Evolutionary conservation across 2,329 filamentous ascomycete species (phyloP), one percentile per base, ranked within the genome.

Genomic region (Colletotrichum costaricense): DNA sequence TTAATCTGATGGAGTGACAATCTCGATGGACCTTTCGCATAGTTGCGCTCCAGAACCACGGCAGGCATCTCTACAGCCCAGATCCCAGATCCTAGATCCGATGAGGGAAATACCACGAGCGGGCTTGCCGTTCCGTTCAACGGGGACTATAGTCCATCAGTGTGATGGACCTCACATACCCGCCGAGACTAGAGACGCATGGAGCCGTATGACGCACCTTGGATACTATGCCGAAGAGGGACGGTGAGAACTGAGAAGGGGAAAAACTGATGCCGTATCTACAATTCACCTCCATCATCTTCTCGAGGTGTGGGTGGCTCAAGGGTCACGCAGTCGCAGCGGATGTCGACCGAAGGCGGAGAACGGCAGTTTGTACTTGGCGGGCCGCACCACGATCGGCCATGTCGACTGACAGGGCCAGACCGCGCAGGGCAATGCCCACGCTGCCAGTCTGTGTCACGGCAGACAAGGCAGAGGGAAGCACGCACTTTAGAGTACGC

Each of bases 111-210:
- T 33, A 52, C 30, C 46, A 62, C 24, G 35, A 42, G 35, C 62
- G 35, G 28, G 28, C 16, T 57, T 57, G 28, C 30, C 70, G 56
- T 49, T 62, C 49, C 55, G 56, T 52, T 14, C 71, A 72, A 62
- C 67, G 12, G 49, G 38, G 28, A 42, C 33, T 38, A 38, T 26
- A 30, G 54, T 74, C 52, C 35, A 35, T 69, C 59, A 60, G 63
- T 63, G 74, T 75, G 74, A 75, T 74, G 62, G 66, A 59, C 67
- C 72, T 75, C 74, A 74, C 74, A 75, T 75, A 75, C 72, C 74
- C 74, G 74, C 74, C 72, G 74, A 69, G 38, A 42, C 74, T 75
- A 75, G 59, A 69, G 56, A 60, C 65, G 74, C 74, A 75, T 69
- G 65, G 58, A 69, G 62, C 72, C 74, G 74, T 56, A 74, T 74